phyloP scores from a whole-genome alignment of 31 red algal species.

The Endocladia muricata region DNA sequence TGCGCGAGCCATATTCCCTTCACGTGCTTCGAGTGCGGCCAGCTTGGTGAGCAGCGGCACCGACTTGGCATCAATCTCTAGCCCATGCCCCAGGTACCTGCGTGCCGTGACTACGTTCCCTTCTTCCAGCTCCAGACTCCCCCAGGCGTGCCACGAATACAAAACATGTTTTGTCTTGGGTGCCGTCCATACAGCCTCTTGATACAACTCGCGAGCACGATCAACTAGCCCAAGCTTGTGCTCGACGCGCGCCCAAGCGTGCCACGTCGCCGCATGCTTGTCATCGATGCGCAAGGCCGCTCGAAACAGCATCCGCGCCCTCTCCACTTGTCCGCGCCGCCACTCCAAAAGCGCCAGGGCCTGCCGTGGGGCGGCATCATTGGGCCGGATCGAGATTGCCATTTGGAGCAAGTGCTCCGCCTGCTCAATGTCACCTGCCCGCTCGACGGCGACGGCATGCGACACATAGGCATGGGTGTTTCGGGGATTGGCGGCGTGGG shows the following conservation, averaged over 20 bases:
- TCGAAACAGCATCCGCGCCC: slow-evolving; percentile 55
- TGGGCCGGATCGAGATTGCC: slow-evolving; percentile 28
- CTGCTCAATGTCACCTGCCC: slow-evolving; percentile 20
- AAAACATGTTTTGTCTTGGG: slow-evolving; percentile 43
- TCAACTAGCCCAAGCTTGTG: slow-evolving; percentile 12
- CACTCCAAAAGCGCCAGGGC: slow-evolving; percentile 35
- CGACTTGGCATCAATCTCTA: slow-evolving; percentile 30
- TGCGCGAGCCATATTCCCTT: slow-evolving; percentile 43
- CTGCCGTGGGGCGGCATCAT: slow-evolving; percentile 50
- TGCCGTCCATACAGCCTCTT: slow-evolving; percentile 61
- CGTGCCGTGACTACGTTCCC: slow-evolving; percentile 35
- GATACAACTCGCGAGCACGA: slow-evolving; percentile 66
- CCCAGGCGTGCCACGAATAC: slow-evolving; percentile 82
- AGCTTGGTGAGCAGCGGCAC: slow-evolving; percentile 31
- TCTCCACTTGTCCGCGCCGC: slow-evolving; percentile 27
- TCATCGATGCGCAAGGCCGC: slow-evolving; percentile 33
- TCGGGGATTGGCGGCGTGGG: slow-evolving; percentile 26
- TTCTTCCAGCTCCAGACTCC: slow-evolving; percentile 29
- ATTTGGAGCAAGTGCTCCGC: slow-evolving; percentile 37
- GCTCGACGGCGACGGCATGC: slow-evolving; percentile 29
- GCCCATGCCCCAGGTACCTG: slow-evolving; percentile 53
- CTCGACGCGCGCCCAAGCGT: slow-evolving; percentile 85
- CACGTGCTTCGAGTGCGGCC: slow-evolving; percentile 56
- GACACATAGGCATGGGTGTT: slow-evolving; percentile 60
- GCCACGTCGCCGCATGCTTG: slow-evolving; percentile 59